These are phyloP conservation scores for Dinochytrium kinnereticum DNA, from an alignment of 371 early-diverging fungal species.

Conservation along the genomic window DNA sequence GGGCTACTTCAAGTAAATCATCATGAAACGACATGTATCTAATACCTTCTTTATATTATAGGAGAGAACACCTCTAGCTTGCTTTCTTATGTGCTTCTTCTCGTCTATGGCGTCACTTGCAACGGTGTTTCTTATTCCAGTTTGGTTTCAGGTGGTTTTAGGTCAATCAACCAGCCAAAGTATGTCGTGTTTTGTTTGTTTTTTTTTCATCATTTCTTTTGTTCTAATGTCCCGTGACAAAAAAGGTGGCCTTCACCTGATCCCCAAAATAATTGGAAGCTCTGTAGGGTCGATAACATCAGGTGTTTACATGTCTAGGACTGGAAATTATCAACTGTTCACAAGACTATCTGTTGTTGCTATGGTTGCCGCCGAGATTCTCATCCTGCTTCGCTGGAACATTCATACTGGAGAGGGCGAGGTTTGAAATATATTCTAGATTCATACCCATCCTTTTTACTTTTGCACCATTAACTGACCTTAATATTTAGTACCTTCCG, in stretches of 20 bases:
- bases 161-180: constrained; percentile 19
- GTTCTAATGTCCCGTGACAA: not conserved
- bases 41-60: not conserved
- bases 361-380: constrained; percentile 14
- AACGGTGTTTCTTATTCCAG: constrained; percentile 25
- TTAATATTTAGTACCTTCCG: constrained; percentile 4
- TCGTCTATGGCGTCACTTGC: constrained; percentile 12
- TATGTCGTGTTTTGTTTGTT: too few relatives aligned
- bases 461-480: not conserved
- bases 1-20: constrained; percentile 10
- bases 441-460: too few relatives aligned
- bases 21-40: not conserved
- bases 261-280: constrained; percentile 17
- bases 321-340: constrained; percentile 13
- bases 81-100: constrained; percentile 16
- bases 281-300: constrained; percentile 13
- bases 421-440: constrained; percentile 5
- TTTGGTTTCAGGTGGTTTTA: constrained; percentile 26
- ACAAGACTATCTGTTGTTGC: not conserved
- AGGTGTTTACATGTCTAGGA: constrained; percentile 18
- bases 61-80: constrained; percentile 8
- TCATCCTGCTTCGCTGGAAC: constrained; percentile 7
- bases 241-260: constrained; percentile 11
- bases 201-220: not conserved
- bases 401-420: not conserved